Evolutionary conservation across 169 alveolate species (phyloP).

Genomic region (Plasmodium gallinaceum): DNA sequence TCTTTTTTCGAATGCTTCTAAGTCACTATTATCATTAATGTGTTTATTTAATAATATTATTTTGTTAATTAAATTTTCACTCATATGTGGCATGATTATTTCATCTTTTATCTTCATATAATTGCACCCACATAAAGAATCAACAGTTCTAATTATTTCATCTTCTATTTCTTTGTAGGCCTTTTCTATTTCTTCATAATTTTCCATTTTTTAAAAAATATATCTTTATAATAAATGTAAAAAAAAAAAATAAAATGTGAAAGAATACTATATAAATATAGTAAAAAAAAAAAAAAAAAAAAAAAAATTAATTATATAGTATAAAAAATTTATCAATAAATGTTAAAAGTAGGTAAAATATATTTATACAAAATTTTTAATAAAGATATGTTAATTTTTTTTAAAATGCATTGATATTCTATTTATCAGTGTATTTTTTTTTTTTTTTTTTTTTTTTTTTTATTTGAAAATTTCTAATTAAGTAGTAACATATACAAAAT

Average conservation of each 20-base stretch:
- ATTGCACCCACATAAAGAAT: conserved; percentile 43
- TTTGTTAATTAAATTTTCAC: conserved; percentile 49
- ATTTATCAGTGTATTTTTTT: too few species aligned
- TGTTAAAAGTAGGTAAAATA: too few species aligned
- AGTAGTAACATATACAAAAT: too few species aligned
- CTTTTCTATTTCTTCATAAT: conserved; percentile 57
- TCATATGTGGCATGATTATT: conserved; percentile 70
- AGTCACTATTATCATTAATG: conserved; percentile 70
- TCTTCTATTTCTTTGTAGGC: conserved; percentile 71
- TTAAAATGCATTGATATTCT: too few species aligned
- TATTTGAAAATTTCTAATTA: too few species aligned
- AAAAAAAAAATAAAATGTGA: neutral
- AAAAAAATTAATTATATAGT: too few species aligned
- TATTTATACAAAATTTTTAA: too few species aligned
- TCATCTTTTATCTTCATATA: conserved; percentile 67
- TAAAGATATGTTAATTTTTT: too few species aligned
- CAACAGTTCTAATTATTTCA: conserved; percentile 56
- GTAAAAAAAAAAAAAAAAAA: neutral
- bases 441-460: too few species aligned
- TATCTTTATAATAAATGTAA: neutral
- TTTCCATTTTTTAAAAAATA: conserved; percentile 26
- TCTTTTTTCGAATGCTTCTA: conserved; percentile 56
- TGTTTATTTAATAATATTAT: conserved; percentile 53
- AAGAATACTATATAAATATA: neutral
- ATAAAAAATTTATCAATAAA: too few species aligned